Percentiles rank a stretch among this genome's conserved stretches.
phyloP scores from a whole-genome alignment of 768 basidiomycete genomes.

The Tricholoma saponaceum region DNA sequence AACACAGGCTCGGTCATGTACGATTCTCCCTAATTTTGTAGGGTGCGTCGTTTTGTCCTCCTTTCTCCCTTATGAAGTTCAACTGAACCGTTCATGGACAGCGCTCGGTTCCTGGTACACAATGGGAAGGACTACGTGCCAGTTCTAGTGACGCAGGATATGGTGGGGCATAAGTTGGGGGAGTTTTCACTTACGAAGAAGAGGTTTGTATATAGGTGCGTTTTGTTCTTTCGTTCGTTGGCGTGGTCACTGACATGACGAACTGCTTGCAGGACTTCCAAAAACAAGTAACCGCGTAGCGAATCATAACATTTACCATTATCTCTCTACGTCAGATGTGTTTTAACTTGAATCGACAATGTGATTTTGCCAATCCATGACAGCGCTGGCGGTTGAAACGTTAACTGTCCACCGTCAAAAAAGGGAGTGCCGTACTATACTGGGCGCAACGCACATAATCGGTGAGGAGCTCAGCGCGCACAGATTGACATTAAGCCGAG shows the following conservation, averaged over 20 bases:
- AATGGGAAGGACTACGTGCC: constrained; percentile 91
- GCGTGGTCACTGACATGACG: neutral
- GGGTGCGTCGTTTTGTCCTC: constrained; percentile 58
- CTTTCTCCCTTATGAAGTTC: neutral
- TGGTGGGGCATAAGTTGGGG: constrained; percentile 98
- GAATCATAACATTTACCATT: neutral
- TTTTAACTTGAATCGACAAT: no score
- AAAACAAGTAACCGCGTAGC: neutral
- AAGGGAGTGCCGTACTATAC: no score
- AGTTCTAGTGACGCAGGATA: constrained; percentile 87
- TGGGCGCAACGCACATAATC: no score
- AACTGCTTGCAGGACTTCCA: neutral
- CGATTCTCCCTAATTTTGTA: constrained; percentile 93
- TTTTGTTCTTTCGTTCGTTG: constrained; percentile 12
- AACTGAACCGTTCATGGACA: constrained; percentile 21
- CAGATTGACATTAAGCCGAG: no score
- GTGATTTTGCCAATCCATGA: no score
- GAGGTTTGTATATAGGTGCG: constrained; percentile 81
- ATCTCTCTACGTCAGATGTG: neutral
- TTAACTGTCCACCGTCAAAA: no score
- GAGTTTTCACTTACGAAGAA: constrained; percentile 93
- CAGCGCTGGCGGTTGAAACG: no score
- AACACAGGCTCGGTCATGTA: constrained; percentile 86
- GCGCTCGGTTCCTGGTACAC: constrained; percentile 87
- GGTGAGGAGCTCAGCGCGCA: no score